Evolutionary conservation across 495 filamentous ascomycete genomes (phyloP), one percentile per base, ranked within the genome.

Genomic region (Xanthoparmelia taractica): DNA sequence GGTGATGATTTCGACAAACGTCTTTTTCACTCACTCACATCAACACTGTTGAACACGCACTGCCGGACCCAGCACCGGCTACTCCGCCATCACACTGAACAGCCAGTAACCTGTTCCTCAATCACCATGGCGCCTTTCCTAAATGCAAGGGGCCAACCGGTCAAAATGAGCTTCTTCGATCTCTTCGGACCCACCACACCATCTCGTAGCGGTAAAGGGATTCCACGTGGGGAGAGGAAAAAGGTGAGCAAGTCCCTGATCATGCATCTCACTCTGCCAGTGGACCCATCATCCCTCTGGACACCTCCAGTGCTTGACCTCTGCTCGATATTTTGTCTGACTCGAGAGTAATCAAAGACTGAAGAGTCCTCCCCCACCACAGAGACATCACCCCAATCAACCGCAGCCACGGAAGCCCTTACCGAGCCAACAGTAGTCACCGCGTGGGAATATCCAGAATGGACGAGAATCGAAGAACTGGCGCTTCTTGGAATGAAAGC

Each of bases 391-490:
- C 36, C 27, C 59, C 36, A 33, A 33, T 23, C 64, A 18, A 52
- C 27, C 31, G 33, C 57, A 20, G 40, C 47, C 56, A 36, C 43
- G 18, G 31, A 38, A 60, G 50, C 47, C 10, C 18, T 38, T 36
- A 47, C 52, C 18, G 50, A 29, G 33, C 11, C 47, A 4, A 27
- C 58, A 17, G 37, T 57, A 8, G 7, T 18, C 3, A 29, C 38
- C 20, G 54, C 63, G 17, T 23, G 34, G 8, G 34, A 2, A 18
- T 15, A 13, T n/a, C 41, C 43, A 20, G 29, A 63, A 13, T 74
- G 71, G 70, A 67, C 71, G 0, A 29, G 55, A n/a, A 61, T 63
- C 27, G 63, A 75, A 50, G 73, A 76, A 41, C 41, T 40, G 31
- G 56, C 62, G 5, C 64, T 74, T 20, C 33, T 61, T 17, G 61